phyloP scores from a whole-genome alignment of 106 monocot species.

The Allium sativum region DNA sequence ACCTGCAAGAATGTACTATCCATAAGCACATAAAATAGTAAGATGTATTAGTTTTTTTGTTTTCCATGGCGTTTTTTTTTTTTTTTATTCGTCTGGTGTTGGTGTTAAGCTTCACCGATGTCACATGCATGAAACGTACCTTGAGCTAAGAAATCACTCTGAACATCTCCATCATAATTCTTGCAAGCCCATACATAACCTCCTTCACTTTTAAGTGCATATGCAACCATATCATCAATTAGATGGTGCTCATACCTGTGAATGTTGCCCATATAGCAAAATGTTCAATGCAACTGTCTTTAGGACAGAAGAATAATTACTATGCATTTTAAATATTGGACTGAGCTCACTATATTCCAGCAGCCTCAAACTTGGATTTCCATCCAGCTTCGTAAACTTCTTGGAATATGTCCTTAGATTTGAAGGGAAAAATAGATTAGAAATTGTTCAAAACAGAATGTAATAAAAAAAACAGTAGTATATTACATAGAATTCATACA shows the following conservation, averaged over 20 bases:
- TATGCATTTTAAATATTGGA: neutral
- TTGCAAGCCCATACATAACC: slow-evolving; percentile 98
- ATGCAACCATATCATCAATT: slow-evolving; percentile 99
- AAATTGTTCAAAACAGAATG: neutral
- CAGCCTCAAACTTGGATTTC: slow-evolving; percentile 83
- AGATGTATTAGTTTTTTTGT: too few species aligned
- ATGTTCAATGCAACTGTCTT: too few species aligned
- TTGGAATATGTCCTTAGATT: slow-evolving; percentile 97
- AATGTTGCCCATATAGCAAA: neutral
- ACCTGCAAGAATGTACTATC: slow-evolving; percentile 31
- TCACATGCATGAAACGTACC: slow-evolving; percentile 19
- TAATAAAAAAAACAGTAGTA: too few species aligned
- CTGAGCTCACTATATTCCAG: slow-evolving; percentile 71
- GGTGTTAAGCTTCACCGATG: too few species aligned
- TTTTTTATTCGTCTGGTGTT: too few species aligned
- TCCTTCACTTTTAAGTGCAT: slow-evolving; percentile 90
- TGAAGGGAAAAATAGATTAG: slow-evolving; percentile 11
- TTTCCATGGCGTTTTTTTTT: too few species aligned
- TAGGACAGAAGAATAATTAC: too few species aligned
- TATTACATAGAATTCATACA: too few species aligned
- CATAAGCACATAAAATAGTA: too few species aligned
- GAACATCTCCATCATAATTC: slow-evolving; percentile 98
- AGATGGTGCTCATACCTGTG: slow-evolving; percentile 93
- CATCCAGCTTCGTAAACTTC: slow-evolving; percentile 80
- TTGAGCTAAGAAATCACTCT: slow-evolving; percentile 98